Evolutionary conservation across 139 green algal species (phyloP).

Genomic region (Eudorina sp.): DNA sequence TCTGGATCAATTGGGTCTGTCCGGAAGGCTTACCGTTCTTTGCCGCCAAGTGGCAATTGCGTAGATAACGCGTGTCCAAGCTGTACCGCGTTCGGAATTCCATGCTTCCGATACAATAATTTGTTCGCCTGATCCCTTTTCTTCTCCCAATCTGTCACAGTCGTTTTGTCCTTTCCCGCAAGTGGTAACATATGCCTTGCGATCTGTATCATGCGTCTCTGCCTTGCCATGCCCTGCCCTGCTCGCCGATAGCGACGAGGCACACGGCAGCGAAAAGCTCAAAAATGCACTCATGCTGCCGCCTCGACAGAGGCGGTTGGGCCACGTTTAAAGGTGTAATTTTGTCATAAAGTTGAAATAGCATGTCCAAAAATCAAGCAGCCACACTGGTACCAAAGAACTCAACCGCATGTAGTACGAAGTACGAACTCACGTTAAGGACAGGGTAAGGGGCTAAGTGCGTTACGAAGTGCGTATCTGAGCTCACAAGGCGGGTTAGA

Average conservation of each 20-base stretch:
- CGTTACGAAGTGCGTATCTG: too few species aligned
- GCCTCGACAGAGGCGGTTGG: slow-evolving; percentile 17
- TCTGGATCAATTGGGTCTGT: neutral
- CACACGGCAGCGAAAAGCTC: neutral
- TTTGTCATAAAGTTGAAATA: neutral
- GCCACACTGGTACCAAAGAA: too few species aligned
- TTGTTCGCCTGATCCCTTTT: neutral
- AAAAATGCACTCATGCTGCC: slow-evolving; percentile 8
- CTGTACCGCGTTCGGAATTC: slow-evolving; percentile 17
- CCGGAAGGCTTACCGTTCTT: slow-evolving; percentile 1
- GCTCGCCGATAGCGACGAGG: neutral
- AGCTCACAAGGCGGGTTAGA: too few species aligned
- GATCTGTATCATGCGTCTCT: neutral
- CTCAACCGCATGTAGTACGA: too few species aligned
- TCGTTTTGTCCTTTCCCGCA: neutral
- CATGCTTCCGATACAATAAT: neutral
- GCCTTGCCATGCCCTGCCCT: slow-evolving; percentile 3
- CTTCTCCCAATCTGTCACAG: neutral
- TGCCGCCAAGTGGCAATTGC: neutral
- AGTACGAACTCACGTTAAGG: too few species aligned
- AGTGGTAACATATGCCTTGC: neutral
- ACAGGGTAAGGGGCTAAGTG: too few species aligned
- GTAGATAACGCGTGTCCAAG: neutral
- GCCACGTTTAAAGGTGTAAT: neutral
- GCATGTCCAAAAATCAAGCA: too few species aligned